Evolutionary conservation across 495 filamentous ascomycete genomes (phyloP), one percentile per base, ranked within the genome.

Genomic region (Neurospora terricola): DNA sequence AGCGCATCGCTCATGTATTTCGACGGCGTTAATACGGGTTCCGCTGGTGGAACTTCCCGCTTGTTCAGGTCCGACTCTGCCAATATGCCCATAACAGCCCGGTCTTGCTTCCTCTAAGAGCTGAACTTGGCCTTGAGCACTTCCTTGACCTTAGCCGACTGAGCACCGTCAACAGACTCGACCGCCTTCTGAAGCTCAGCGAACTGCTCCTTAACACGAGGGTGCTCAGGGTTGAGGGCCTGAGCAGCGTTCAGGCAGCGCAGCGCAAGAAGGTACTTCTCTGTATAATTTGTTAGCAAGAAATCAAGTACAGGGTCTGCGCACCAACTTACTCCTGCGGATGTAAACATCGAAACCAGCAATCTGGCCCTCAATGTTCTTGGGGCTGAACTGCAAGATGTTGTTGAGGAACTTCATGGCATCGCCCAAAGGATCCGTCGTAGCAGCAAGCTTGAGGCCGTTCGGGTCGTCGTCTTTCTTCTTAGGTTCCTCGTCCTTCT

Each of bases 281-380:
- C 94, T 98, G 75, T 66, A 39, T 14, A 70, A 38, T 7, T 7
- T 38, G 3, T 72, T 71, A 73, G 45, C 40, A 43, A 70, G 6
- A 48, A 62, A 14, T 38, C 11, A 4, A 12, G 7, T 11, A 39
- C 1, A 14, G 48, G 75, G 16, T 73, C 43, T 16, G 72, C 7
- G 72, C 7, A 59, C 2, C 11, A 66, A 89, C 89, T 87, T 87
- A 93, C 91, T 87, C 80, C 88, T 87, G 80, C 95, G 85, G 18
- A 96, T 83, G 78, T 91, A 92, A 30, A 99, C 93, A 83, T 98
- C 94, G 74, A 97, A 98, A 0, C 93, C 96, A 43, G 91, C 88
- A 73, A 89, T 86, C 81, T 99, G 96, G 21, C 87, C 90, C 72
- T 95, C 90, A 45, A 97, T 88, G 77, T 90, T 91, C 82, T 91